These are phyloP conservation scores for Phallus indusiatus DNA, from an alignment of 768 basidiomycete genomes.

Conservation along the genomic window DNA sequence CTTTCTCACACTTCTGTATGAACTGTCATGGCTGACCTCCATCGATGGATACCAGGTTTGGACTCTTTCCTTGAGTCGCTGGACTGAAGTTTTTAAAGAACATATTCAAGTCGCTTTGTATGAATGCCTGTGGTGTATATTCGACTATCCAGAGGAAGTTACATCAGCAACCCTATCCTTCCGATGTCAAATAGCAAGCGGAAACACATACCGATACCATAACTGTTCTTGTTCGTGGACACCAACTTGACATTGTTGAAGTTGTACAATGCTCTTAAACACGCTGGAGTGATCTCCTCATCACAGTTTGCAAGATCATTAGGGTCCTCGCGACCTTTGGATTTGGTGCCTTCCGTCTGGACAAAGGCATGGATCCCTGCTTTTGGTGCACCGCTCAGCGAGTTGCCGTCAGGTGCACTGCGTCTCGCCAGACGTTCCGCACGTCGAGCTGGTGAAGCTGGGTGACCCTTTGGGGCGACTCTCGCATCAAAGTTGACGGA, in stretches of 20 bases:
- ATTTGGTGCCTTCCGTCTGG: background rate
- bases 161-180: background rate
- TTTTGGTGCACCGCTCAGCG: slow-evolving; percentile 7
- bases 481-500: background rate
- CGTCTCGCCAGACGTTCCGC: background rate
- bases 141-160: slow-evolving; percentile 2
- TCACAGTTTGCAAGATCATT: slow-evolving; percentile 15
- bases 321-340: background rate
- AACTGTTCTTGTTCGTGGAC: slow-evolving; percentile 35
- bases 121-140: slow-evolving; percentile 11
- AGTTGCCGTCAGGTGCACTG: background rate
- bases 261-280: slow-evolving; percentile 31
- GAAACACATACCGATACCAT: slow-evolving; percentile 39
- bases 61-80: background rate
- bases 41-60: slow-evolving; percentile 3
- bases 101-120: slow-evolving; percentile 10
- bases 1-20: background rate
- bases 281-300: slow-evolving; percentile 26
- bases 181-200: background rate
- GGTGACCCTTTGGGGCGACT: background rate
- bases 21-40: background rate
- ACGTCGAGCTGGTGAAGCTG: background rate
- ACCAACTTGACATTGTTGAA: slow-evolving; percentile 20
- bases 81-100: slow-evolving; percentile 11
- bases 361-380: background rate